Conservation (phyloP, 2,329 filamentous ascomycete species). For the Aspergillus cejpii region DNA sequence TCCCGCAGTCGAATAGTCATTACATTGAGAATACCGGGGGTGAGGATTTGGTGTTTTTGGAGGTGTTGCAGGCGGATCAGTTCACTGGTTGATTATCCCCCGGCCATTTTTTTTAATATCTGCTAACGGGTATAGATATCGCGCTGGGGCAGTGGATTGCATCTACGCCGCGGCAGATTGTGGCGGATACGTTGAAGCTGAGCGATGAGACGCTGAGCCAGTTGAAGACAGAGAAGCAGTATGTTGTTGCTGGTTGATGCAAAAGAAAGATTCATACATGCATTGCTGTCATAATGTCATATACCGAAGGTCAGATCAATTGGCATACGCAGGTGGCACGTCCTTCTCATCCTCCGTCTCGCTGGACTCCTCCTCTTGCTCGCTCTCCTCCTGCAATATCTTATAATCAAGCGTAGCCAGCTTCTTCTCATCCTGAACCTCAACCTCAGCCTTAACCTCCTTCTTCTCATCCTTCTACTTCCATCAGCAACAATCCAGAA, state of each 20-base stretch:
- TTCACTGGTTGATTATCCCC: conserved; percentile 42
- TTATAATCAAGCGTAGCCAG: not conserved
- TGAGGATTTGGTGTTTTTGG: conserved; percentile 68
- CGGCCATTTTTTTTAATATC: not conserved
- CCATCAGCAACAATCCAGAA: not conserved
- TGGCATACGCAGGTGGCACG: not conserved
- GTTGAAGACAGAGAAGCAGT: conserved; percentile 44
- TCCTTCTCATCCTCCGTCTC: not conserved
- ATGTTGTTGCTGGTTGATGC: conserved; percentile 33
- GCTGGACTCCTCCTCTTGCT: not conserved
- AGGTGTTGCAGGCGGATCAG: conserved; percentile 65
- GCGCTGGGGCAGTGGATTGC: conserved; percentile 45
- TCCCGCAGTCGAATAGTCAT: conserved; percentile 70
- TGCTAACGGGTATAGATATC: conserved; percentile 34
- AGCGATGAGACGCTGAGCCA: conserved; percentile 35
- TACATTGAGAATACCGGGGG: conserved; percentile 73
- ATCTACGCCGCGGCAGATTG: conserved; percentile 51
- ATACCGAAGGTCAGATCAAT: not conserved
- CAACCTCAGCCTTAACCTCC: not conserved
- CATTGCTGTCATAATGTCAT: not conserved
- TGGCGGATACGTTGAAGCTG: conserved; percentile 50
- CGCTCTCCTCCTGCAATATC: not conserved
- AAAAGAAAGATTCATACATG: not conserved
- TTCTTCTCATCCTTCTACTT: not conserved
- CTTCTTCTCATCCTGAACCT: not conserved